These are phyloP conservation scores for Yamadazyma oceani DNA, from an alignment of 1,139 yeast species.

Conservation along the genomic window DNA sequence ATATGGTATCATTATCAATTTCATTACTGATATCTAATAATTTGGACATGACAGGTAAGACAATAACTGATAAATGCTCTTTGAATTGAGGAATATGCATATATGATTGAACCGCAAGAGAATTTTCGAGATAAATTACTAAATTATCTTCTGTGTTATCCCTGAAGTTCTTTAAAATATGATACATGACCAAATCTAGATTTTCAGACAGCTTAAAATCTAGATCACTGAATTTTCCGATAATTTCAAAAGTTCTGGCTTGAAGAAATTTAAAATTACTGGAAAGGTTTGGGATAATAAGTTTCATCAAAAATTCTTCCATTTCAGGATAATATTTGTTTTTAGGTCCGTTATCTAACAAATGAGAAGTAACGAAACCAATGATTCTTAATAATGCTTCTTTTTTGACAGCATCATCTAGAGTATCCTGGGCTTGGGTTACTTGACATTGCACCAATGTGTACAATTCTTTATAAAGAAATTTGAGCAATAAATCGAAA, in stretches of 20 bases:
- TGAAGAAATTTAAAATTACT: constrained; percentile 71
- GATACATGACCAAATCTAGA: constrained; percentile 55
- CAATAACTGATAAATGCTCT: constrained; percentile 63
- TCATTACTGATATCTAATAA: constrained; percentile 74
- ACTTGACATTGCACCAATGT: constrained; percentile 31
- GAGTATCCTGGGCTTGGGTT: constrained; percentile 27
- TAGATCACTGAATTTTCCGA: constrained; percentile 68
- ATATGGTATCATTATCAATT: constrained; percentile 82
- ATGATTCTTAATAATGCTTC: constrained; percentile 83
- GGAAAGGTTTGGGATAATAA: constrained; percentile 71
- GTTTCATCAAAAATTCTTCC: constrained; percentile 64
- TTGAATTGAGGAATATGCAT: constrained; percentile 65
- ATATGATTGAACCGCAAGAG: constrained; percentile 82
- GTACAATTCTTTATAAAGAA: constrained; percentile 58
- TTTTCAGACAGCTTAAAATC: constrained; percentile 51
- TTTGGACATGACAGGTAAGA: constrained; percentile 81
- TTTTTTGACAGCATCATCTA: constrained; percentile 65
- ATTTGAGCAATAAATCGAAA: constrained; percentile 62
- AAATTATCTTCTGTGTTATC: constrained; percentile 38
- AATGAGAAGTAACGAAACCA: constrained; percentile 66
- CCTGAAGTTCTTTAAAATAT: constrained; percentile 61
- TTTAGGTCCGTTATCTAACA: constrained; percentile 55
- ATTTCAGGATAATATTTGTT: constrained; percentile 58
- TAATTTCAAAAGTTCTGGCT: constrained; percentile 81
- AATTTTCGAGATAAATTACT: constrained; percentile 83